Percentiles rank a stretch among this genome's conserved stretches.
Evolutionary conservation across 148 eudicot species (phyloP).

Genomic region (Nepenthes gracilis): DNA sequence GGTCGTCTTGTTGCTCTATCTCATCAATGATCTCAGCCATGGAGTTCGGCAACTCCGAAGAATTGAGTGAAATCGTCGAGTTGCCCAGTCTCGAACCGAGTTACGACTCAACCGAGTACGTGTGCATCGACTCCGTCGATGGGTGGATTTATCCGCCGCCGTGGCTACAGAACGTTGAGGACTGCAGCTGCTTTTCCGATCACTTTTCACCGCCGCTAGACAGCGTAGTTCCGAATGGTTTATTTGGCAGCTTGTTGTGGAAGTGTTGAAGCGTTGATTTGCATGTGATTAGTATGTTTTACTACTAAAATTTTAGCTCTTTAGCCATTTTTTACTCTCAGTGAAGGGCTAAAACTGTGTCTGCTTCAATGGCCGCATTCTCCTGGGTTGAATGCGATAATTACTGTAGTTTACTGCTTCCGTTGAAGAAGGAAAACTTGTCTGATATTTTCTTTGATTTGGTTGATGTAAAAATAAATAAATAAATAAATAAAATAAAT

Average conservation of each 20-base stretch:
- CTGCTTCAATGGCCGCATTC: too few relatives aligned
- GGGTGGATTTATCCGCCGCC: slow-evolving; percentile 46
- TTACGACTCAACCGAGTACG: slow-evolving; percentile 38
- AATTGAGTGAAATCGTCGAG: slow-evolving; percentile 57
- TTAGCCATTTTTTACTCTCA: too few relatives aligned
- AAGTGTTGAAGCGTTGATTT: slow-evolving; percentile 10
- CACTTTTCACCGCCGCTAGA: slow-evolving; percentile 11
- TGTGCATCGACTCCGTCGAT: slow-evolving; percentile 26
- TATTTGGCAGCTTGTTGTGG: slow-evolving; percentile 42
- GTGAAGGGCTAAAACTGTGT: too few relatives aligned
- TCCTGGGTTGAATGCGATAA: too few relatives aligned
- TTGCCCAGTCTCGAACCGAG: slow-evolving; percentile 49
- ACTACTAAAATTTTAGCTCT: too few relatives aligned
- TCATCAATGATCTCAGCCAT: slow-evolving; percentile 18
- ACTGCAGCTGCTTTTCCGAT: slow-evolving; percentile 9
- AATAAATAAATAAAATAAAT: too few relatives aligned
- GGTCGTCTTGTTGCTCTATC: slow-evolving; percentile 15
- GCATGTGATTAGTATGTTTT: too few relatives aligned
- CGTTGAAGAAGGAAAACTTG: too few relatives aligned
- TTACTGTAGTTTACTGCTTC: too few relatives aligned
- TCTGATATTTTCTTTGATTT: too few relatives aligned
- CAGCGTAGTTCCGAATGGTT: slow-evolving; percentile 11
- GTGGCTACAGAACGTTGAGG: slow-evolving; percentile 20
- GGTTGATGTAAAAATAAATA: too few relatives aligned
- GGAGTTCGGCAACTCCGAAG: slow-evolving; percentile 34